Percentiles rank a stretch among this genome's conserved stretches.
phyloP scores from a whole-genome alignment of 257 asterid species.

The Euphrasia confusa region DNA sequence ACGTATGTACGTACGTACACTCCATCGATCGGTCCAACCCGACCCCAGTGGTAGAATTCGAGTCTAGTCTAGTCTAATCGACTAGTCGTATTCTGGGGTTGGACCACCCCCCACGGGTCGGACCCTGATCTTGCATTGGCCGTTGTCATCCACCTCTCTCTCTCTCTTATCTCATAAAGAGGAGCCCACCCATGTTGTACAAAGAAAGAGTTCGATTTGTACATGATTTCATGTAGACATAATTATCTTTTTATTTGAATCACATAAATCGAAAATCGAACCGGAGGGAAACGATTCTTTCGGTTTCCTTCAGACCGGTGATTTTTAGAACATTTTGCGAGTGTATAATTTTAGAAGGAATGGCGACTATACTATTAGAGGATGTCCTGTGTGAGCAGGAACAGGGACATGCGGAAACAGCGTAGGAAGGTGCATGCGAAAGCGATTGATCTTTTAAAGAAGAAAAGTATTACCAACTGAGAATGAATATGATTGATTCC shows the following conservation, averaged over 20 bases:
- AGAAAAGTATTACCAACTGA: neutral
- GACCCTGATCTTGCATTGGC: neutral
- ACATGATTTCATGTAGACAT: conserved; percentile 32
- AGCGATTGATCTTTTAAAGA: neutral
- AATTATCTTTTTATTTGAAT: neutral
- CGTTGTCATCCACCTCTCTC: conserved; percentile 45
- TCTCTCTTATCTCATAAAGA: conserved; percentile 38
- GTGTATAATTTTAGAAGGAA: neutral
- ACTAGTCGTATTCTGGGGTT: too few species aligned
- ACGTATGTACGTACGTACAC: too few species aligned
- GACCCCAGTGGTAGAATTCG: too few species aligned
- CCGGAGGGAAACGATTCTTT: too few species aligned
- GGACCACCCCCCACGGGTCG: too few species aligned
- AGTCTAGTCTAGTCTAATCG: too few species aligned
- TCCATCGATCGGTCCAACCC: too few species aligned
- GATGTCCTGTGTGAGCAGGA: too few species aligned
- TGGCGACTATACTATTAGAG: too few species aligned
- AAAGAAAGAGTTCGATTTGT: conserved; percentile 41
- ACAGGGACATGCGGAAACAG: conserved; percentile 16
- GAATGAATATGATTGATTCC: neutral
- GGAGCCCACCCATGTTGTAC: conserved; percentile 44
- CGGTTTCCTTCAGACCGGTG: too few species aligned
- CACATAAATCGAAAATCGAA: too few species aligned
- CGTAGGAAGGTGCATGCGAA: conserved; percentile 15
- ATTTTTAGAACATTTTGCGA: too few species aligned